phyloP scores from a whole-genome alignment of 2,329 filamentous ascomycete species.

The Fusarium irregulare region DNA sequence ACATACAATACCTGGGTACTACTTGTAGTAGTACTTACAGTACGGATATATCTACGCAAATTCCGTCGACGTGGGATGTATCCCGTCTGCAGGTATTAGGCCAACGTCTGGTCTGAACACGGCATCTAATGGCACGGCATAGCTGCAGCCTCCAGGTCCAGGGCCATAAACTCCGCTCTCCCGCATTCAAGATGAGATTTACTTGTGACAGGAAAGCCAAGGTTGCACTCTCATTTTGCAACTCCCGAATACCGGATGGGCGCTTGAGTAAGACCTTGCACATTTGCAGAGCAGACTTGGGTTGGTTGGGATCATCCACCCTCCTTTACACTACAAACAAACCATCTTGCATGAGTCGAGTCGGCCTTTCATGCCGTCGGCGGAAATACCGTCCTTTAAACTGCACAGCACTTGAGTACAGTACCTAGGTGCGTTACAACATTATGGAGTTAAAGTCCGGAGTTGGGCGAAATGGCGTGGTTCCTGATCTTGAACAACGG shows the following conservation, averaged over 20 bases:
- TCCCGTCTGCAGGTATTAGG: not conserved
- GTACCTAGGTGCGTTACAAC: not conserved
- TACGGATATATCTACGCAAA: conserved; percentile 1
- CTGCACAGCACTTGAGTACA: not conserved
- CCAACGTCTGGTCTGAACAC: conserved; percentile 2
- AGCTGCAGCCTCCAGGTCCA: conserved; percentile 1
- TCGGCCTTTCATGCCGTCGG: conserved; percentile 22
- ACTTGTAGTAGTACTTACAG: no score
- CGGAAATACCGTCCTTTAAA: conserved; percentile 19
- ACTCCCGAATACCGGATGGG: conserved; percentile 9
- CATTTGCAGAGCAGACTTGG: not conserved
- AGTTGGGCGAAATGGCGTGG: conserved; percentile 32
- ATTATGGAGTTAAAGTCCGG: conserved; percentile 22
- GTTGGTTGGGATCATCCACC: conserved; percentile 5
- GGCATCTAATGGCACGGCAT: not conserved
- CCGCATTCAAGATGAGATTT: conserved; percentile 30
- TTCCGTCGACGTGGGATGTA: conserved; percentile 15
- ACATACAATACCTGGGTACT: not conserved
- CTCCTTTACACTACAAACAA: conserved; percentile 13
- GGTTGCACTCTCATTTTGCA: conserved; percentile 2
- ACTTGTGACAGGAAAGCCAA: conserved; percentile 14
- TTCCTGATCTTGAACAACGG: conserved; percentile 6
- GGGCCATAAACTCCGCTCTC: conserved; percentile 30
- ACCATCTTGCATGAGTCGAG: conserved; percentile 25
- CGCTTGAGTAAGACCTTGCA: not conserved